A percentile compares a stretch with the other conserved stretches of the same genome.
Evolutionary conservation across 2,329 filamentous ascomycete species (phyloP).

Genomic region (Paecilomyces niveus): DNA sequence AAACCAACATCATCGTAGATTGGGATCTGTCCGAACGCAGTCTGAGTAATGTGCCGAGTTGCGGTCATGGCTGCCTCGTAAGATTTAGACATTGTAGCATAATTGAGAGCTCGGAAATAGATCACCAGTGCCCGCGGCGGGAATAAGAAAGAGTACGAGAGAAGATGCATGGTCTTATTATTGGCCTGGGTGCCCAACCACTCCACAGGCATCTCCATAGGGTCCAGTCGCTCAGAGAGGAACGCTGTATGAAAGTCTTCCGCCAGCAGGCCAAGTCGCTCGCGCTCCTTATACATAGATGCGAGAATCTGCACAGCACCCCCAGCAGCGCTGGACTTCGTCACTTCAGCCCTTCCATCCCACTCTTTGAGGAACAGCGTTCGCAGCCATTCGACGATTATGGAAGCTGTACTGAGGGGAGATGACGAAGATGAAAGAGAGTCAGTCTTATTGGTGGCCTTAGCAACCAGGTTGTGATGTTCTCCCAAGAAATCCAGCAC

Average conservation of each 20-base stretch:
- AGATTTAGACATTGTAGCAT: slow-evolving; percentile 73
- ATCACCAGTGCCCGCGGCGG: slow-evolving; percentile 63
- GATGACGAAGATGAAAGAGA: slow-evolving; percentile 8
- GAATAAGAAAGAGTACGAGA: slow-evolving; percentile 78
- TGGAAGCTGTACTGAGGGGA: slow-evolving; percentile 19
- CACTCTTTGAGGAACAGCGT: slow-evolving; percentile 71
- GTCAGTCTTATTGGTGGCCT: slow-evolving; percentile 1
- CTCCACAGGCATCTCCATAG: slow-evolving; percentile 64
- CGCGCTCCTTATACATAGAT: slow-evolving; percentile 65
- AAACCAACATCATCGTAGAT: slow-evolving; percentile 55
- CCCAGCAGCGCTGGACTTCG: slow-evolving; percentile 64
- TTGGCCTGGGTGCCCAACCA: slow-evolving; percentile 60
- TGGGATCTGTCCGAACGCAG: slow-evolving; percentile 35
- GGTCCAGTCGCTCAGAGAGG: slow-evolving; percentile 68
- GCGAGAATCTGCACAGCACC: slow-evolving; percentile 69
- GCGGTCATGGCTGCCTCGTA: slow-evolving; percentile 59
- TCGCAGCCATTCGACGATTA: slow-evolving; percentile 42
- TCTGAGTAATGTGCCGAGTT: slow-evolving; percentile 39
- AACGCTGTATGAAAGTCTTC: slow-evolving; percentile 69
- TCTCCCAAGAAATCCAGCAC: slow-evolving; percentile 28
- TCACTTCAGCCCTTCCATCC: slow-evolving; percentile 66
- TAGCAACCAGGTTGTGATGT: slow-evolving; percentile 14
- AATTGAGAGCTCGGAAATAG: slow-evolving; percentile 85
- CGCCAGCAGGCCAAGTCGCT: slow-evolving; percentile 58
- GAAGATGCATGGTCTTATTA: slow-evolving; percentile 61